Base-by-base conservation (phyloP, 768 basidiomycete species). In the Lentinus brumalis region DNA sequence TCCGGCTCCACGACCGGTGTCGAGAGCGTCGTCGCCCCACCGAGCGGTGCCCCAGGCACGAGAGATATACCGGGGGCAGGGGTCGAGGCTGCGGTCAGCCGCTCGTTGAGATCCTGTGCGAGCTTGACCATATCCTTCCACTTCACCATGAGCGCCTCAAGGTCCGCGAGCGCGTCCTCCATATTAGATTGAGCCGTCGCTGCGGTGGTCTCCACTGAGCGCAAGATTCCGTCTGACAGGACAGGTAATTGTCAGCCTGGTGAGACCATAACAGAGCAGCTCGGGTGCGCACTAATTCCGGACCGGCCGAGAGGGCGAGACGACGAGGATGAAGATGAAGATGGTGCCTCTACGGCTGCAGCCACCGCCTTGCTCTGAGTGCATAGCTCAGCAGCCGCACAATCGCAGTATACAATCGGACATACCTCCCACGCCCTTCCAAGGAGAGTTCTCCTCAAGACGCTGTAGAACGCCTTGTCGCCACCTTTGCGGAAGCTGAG, bases 401-500 rank as follows among this genome's bases (percentile, higher is more conserved):
- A 52, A 42, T 40, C 21, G 18, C 21, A 7, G 50, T 29, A 35
- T 11, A 4, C 9, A 18, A 14, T 49, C 26, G 29, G 2, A 70
- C 76, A 38, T 44, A 84, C 85, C 79, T 90, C 86, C 95, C 95
- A 96, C 39, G 81, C 83, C 70, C 87, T 92, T 5, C 81, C 78
- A 62, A 84, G 81, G 51, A 96, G 70, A 46, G 86, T 83, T 18
- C 84, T 79, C 73, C 89, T 92, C 40, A 98, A 78, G 11, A 83
- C 81, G 16, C 83, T 78, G 73, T 99, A 98, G 65, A 94, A 90
- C 1, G 82, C 66, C 73, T 90, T 90, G 71, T 91, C 94, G 0
- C 96, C 96, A 3, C 96, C 94, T 71, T 87, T 92, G 45, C 96
- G 82, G 73, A 99, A 98, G 73, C 92, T 95, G 57, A 99, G 71